A percentile compares a stretch with the other conserved stretches of the same genome.
These are phyloP conservation scores for Tuber indicum DNA, from an alignment of 495 filamentous ascomycete species.

Conservation along the genomic window DNA sequence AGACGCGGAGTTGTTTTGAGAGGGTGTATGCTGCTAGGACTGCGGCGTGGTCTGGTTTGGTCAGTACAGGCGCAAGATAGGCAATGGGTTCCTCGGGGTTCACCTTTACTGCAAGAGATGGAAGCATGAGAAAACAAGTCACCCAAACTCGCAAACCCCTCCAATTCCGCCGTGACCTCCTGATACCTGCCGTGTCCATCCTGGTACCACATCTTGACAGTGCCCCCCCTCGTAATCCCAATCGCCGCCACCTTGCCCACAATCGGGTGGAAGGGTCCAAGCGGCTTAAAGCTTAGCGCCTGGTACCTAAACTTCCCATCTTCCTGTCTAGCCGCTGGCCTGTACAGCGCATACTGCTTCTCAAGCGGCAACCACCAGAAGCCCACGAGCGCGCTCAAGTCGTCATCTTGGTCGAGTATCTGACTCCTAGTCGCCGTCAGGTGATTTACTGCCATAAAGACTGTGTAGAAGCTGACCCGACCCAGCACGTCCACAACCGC, in stretches of 20 bases:
- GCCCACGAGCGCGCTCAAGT: conserved; percentile 39
- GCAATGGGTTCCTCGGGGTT: background rate
- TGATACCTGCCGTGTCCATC: conserved; percentile 35
- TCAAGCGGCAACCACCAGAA: conserved; percentile 42
- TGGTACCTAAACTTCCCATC: conserved; percentile 34
- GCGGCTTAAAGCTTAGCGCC: conserved; percentile 23
- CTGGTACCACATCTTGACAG: conserved; percentile 42
- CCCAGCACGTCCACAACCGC: conserved; percentile 41
- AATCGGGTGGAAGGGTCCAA: conserved; percentile 39
- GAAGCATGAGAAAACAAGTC: conserved; percentile 41
- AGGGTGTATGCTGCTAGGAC: conserved; percentile 40
- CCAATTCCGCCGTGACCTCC: conserved; percentile 36
- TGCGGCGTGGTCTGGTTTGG: conserved; percentile 22
- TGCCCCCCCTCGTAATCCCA: conserved; percentile 38
- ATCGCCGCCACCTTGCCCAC: conserved; percentile 37
- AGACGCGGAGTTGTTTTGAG: conserved; percentile 38
- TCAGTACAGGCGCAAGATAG: background rate
- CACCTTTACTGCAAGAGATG: conserved; percentile 41
- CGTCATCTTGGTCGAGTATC: conserved; percentile 37
- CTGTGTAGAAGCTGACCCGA: conserved; percentile 38
- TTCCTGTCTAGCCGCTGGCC: conserved; percentile 32
- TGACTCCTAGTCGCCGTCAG: conserved; percentile 25
- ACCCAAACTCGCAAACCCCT: conserved; percentile 33
- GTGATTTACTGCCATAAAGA: conserved; percentile 39
- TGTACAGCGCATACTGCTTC: conserved; percentile 36